phyloP scores from a whole-genome alignment of 805 yeast genomes.

The Grigorovia humatica region DNA sequence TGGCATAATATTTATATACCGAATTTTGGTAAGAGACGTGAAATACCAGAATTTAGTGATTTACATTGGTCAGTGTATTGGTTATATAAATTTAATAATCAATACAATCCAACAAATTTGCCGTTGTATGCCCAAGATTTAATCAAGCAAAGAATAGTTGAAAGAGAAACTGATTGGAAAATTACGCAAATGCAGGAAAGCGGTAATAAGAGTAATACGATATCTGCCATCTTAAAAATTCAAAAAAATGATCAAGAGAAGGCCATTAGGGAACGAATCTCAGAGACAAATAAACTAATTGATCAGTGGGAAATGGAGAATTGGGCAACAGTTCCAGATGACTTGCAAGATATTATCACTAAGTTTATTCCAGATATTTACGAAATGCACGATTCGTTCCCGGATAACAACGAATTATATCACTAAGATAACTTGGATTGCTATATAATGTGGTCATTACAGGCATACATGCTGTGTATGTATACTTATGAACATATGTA shows the following conservation, averaged over 20 bases:
- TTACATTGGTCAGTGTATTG: constrained; percentile 59
- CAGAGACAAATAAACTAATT: constrained; percentile 4
- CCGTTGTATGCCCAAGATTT: constrained; percentile 29
- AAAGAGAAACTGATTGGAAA: neutral
- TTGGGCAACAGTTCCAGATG: constrained; percentile 32
- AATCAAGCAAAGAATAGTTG: constrained; percentile 12
- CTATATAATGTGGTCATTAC: neutral
- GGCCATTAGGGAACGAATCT: neutral
- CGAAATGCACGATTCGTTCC: neutral
- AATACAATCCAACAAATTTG: constrained; percentile 37
- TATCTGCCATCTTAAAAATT: neutral
- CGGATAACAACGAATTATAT: neutral
- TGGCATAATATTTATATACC: constrained; percentile 46
- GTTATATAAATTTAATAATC: constrained; percentile 38
- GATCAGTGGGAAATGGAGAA: constrained; percentile 20
- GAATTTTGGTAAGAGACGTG: constrained; percentile 44
- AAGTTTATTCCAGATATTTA: neutral
- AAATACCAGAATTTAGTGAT: constrained; percentile 36
- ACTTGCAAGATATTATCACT: constrained; percentile 14
- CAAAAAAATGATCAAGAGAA: neutral
- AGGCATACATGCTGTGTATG: too few relatives aligned
- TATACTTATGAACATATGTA: neutral
- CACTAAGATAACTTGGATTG: neutral
- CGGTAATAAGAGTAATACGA: neutral
- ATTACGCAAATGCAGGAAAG: neutral